Conservation (phyloP, 169 alveolate species). For the Plasmodium yoelii region DNA sequence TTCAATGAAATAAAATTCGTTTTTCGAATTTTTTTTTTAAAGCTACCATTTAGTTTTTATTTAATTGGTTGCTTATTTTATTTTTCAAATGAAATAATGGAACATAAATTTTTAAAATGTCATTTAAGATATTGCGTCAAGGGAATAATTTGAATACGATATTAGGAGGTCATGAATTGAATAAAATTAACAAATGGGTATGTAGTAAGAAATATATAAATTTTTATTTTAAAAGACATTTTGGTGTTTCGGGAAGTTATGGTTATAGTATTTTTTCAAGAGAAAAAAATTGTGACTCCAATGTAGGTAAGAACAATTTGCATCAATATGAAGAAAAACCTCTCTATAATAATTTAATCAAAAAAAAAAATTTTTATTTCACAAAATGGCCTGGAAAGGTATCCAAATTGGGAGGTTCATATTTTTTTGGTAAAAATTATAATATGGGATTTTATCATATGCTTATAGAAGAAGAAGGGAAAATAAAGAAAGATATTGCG, state of each 20-base stretch:
- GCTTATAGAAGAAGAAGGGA: slow-evolving; percentile 73
- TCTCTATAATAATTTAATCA: slow-evolving; percentile 57
- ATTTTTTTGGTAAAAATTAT: slow-evolving; percentile 80
- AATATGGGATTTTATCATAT: slow-evolving; percentile 76
- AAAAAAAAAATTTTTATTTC: slow-evolving; percentile 80
- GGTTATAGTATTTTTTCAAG: slow-evolving; percentile 73
- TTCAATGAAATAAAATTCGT: no score
- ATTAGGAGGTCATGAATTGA: background rate
- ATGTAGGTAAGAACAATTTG: slow-evolving; percentile 71
- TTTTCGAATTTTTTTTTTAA: no score
- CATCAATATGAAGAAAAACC: slow-evolving; percentile 70
- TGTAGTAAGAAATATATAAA: background rate
- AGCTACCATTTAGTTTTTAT: no score
- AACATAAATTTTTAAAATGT: slow-evolving; percentile 39
- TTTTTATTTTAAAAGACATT: slow-evolving; percentile 30
- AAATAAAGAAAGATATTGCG: slow-evolving; percentile 79
- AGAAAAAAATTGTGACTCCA: slow-evolving; percentile 69
- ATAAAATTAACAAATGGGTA: slow-evolving; percentile 16
- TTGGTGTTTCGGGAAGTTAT: slow-evolving; percentile 75
- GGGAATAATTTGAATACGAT: slow-evolving; percentile 19
- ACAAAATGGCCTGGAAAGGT: slow-evolving; percentile 85
- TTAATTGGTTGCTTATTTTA: background rate
- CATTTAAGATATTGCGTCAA: slow-evolving; percentile 5
- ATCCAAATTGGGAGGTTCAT: slow-evolving; percentile 80
- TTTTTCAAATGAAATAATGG: slow-evolving; percentile 7